Evolutionary conservation across 164 flowering plant genomes (phyloP).

Genomic region (Pachysandra terminalis): DNA sequence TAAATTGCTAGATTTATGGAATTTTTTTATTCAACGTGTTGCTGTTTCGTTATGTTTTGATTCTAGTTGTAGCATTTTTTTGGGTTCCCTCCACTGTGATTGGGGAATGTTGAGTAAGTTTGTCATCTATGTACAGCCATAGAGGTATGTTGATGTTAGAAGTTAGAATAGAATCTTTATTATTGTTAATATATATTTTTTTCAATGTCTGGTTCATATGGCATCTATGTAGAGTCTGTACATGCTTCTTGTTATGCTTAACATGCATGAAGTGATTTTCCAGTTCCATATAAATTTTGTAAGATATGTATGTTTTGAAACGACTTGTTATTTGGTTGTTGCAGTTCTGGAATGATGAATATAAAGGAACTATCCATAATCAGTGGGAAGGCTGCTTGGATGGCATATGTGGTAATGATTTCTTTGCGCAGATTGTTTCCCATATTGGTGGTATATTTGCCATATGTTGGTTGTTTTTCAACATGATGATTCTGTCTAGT

Average conservation of each 20-base stretch:
- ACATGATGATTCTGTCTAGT: background rate
- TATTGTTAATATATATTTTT: too few species aligned
- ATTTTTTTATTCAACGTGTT: background rate
- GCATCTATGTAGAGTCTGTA: too few species aligned
- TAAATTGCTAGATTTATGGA: background rate
- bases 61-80: too few species aligned
- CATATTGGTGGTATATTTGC: background rate
- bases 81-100: background rate
- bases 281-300: background rate
- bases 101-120: background rate
- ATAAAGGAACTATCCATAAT: conserved; percentile 77
- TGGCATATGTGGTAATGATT: conserved; percentile 81
- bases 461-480: background rate
- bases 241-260: background rate
- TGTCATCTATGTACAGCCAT: background rate
- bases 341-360: conserved; percentile 84
- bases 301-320: background rate
- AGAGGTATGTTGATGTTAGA: too few species aligned
- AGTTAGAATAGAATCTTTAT: too few species aligned
- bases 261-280: background rate
- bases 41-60: background rate
- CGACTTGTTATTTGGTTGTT: conserved; percentile 17
- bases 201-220: too few species aligned
- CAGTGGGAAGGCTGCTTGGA: conserved; percentile 96
- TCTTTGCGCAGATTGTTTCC: background rate